These are phyloP conservation scores for Glycyrrhiza uralensis DNA, from an alignment of 306 rosid species.

Conservation along the genomic window DNA sequence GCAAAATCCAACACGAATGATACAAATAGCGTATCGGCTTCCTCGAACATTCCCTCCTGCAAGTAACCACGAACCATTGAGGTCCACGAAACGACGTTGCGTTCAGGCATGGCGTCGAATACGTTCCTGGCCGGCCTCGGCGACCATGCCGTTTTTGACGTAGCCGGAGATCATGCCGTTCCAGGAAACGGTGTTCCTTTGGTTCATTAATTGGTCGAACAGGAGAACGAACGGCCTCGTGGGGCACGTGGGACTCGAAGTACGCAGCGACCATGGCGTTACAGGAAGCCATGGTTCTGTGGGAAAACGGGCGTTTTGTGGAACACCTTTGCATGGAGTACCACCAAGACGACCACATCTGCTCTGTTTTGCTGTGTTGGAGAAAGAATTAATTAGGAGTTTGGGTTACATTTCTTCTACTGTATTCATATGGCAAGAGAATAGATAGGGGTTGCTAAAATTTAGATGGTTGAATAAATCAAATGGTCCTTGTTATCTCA, in stretches of 20 bases:
- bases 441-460: no score
- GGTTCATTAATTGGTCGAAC: constrained; percentile 46
- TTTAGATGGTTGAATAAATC: no score
- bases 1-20: no score
- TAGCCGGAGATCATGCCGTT: constrained; percentile 45
- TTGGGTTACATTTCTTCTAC: no score
- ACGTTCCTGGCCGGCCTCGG: constrained; percentile 40
- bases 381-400: no score
- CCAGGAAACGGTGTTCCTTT: constrained; percentile 46
- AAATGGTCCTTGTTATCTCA: no score
- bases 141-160: constrained; percentile 35
- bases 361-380: no score
- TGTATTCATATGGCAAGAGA: no score
- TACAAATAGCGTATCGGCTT: no score
- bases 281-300: constrained; percentile 39
- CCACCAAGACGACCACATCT: no score
- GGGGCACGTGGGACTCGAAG: constrained; percentile 40
- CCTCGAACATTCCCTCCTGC: constrained; percentile 26
- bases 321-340: constrained; percentile 51
- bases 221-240: constrained; percentile 36
- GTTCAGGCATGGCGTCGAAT: constrained; percentile 43
- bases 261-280: constrained; percentile 53
- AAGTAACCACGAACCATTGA: constrained; percentile 53
- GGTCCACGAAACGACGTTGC: constrained; percentile 61
- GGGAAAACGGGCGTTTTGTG: constrained; percentile 36